These are phyloP conservation scores for Aspergillus glaucus DNA, from an alignment of 2,329 filamentous ascomycete species.

Conservation along the genomic window DNA sequence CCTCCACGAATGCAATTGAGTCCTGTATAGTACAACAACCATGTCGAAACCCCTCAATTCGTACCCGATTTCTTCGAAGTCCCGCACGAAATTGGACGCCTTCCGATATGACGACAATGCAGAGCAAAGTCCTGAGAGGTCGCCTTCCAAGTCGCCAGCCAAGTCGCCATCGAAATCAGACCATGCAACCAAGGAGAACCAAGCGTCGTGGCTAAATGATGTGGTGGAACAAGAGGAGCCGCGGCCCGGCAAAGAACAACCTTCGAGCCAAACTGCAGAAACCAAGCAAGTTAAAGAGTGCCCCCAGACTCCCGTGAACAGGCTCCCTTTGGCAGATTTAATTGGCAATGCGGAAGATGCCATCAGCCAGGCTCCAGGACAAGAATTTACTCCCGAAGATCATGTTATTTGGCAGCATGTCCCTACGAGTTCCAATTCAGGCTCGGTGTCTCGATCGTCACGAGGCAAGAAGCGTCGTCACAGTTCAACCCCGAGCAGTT, in stretches of 20 bases:
- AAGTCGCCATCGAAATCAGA: conserved; percentile 16
- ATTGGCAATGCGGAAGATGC: conserved; percentile 56
- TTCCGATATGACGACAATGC: conserved; percentile 45
- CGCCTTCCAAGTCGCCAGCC: conserved; percentile 15
- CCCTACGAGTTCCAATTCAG: conserved; percentile 35
- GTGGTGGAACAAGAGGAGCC: conserved; percentile 21
- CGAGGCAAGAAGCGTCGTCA: conserved; percentile 59
- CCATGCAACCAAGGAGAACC: conserved; percentile 43
- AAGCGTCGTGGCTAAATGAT: conserved; percentile 30
- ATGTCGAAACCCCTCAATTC: conserved; percentile 21
- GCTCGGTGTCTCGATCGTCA: conserved; percentile 44
- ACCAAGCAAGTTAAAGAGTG: conserved; percentile 28
- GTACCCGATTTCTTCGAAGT: conserved; percentile 44
- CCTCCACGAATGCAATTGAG: conserved; percentile 12
- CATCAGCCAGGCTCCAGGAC: conserved; percentile 41
- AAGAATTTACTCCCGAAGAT: conserved; percentile 53
- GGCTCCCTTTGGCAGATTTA: conserved; percentile 55
- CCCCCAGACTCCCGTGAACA: conserved; percentile 54
- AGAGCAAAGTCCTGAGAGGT: conserved; percentile 14
- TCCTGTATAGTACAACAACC: conserved; percentile 10
- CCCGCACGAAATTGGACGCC: conserved; percentile 49
- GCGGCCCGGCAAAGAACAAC: conserved; percentile 12
- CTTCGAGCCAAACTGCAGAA: conserved; percentile 17
- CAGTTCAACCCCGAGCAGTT: conserved; percentile 67
- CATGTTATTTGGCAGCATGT: conserved; percentile 55